Evolutionary conservation across 192 early-diverging fungal genomes (phyloP).

Genomic region (Podila verticillata): DNA sequence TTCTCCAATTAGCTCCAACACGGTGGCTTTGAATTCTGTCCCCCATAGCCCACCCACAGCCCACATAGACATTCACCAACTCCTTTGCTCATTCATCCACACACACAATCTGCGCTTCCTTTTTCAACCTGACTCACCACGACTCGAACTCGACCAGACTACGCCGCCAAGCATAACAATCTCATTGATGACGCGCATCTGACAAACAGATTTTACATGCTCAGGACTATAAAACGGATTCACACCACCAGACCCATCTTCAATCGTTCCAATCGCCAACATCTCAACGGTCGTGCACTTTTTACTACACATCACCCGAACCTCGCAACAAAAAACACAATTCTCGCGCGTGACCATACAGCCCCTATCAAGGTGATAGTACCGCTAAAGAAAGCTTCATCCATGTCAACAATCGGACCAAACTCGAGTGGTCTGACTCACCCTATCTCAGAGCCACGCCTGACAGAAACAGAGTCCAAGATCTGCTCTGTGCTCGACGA

Average conservation of each 20-base stretch:
- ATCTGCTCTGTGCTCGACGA: slow-evolving; percentile 75
- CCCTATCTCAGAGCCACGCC: slow-evolving; percentile 1
- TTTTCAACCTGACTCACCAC: too few relatives aligned
- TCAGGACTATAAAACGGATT: slow-evolving; percentile 1
- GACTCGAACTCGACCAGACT: too few relatives aligned
- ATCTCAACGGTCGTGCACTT: background rate
- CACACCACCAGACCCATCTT: background rate
- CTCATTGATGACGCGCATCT: too few relatives aligned
- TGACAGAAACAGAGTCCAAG: slow-evolving; percentile 69
- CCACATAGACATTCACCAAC: too few relatives aligned
- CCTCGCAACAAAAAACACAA: background rate
- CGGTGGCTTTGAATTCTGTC: too few relatives aligned
- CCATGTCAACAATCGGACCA: background rate
- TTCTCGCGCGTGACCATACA: background rate
- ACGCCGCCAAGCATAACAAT: too few relatives aligned
- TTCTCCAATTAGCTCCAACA: too few relatives aligned
- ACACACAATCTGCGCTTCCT: too few relatives aligned
- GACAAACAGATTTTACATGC: background rate
- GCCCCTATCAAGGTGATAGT: background rate
- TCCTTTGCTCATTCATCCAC: too few relatives aligned
- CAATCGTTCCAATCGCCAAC: too few relatives aligned
- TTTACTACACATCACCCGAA: background rate
- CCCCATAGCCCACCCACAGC: too few relatives aligned
- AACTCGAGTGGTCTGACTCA: background rate
- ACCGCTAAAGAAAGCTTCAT: background rate